Evolutionary conservation across 176 grass and related monocot genomes (phyloP).

Genomic region (Hordeum vulgare): MorexV3_pseudomolecules_assembly NC_058519.1:165881573-165882072

Average conservation of each 20-base stretch:
- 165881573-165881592: background rate
- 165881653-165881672: background rate
- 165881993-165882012: background rate
- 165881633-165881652: background rate
- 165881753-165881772: background rate
- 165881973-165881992: background rate
- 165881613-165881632: background rate
- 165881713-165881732: conserved; percentile 45
- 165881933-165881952: background rate
- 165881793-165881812: conserved; percentile 61
- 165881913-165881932: background rate
- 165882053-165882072: conserved; percentile 54
- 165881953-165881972: background rate
- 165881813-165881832: conserved; percentile 48
- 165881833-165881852: conserved; percentile 46
- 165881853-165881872: conserved; percentile 68
- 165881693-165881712: conserved; percentile 28
- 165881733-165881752: conserved; percentile 44
- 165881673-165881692: background rate
- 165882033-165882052: conserved; percentile 55
- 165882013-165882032: background rate
- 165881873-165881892: background rate
- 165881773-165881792: conserved; percentile 19
- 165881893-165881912: background rate
- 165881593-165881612: background rate